Percentiles rank a stretch among this genome's conserved stretches.
phyloP scores from a whole-genome alignment of 1,139 yeast species.

The Candida sp. region DNA sequence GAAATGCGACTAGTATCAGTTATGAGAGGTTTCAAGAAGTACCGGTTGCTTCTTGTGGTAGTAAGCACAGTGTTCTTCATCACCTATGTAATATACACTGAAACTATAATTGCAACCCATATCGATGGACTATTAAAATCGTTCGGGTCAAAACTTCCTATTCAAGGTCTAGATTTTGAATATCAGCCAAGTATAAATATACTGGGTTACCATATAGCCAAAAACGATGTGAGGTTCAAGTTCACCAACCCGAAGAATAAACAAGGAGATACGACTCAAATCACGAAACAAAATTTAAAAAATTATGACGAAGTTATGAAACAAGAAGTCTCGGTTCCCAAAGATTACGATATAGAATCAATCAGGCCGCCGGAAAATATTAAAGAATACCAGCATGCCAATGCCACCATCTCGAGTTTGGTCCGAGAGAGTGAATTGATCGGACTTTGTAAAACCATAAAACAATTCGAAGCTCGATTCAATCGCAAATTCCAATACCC shows the following conservation, averaged over 20 bases:
- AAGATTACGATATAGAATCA: slow-evolving; percentile 34
- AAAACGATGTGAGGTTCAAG: slow-evolving; percentile 29
- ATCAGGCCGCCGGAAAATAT: slow-evolving; percentile 33
- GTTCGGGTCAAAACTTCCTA: background rate
- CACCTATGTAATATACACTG: background rate
- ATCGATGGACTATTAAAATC: background rate
- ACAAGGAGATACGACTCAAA: slow-evolving; percentile 23
- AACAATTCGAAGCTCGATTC: slow-evolving; percentile 59
- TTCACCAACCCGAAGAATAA: slow-evolving; percentile 28
- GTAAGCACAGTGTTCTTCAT: background rate
- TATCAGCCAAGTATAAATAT: slow-evolving; percentile 1
- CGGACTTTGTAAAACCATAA: slow-evolving; percentile 49
- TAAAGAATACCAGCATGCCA: slow-evolving; percentile 44
- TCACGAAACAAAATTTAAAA: slow-evolving; percentile 30
- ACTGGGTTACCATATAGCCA: slow-evolving; percentile 14
- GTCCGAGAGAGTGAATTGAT: slow-evolving; percentile 63
- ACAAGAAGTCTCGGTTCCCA: slow-evolving; percentile 44
- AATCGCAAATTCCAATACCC: slow-evolving; percentile 73
- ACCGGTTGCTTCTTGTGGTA: background rate
- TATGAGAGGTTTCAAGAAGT: background rate
- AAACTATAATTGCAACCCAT: background rate
- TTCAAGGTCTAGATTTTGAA: background rate
- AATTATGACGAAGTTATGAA: slow-evolving; percentile 29
- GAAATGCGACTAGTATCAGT: background rate
- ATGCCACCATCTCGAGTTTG: slow-evolving; percentile 71